These are phyloP conservation scores for Gliomastix tumulicola DNA, from an alignment of 2,329 filamentous ascomycete genomes.

Conservation along the genomic window DNA sequence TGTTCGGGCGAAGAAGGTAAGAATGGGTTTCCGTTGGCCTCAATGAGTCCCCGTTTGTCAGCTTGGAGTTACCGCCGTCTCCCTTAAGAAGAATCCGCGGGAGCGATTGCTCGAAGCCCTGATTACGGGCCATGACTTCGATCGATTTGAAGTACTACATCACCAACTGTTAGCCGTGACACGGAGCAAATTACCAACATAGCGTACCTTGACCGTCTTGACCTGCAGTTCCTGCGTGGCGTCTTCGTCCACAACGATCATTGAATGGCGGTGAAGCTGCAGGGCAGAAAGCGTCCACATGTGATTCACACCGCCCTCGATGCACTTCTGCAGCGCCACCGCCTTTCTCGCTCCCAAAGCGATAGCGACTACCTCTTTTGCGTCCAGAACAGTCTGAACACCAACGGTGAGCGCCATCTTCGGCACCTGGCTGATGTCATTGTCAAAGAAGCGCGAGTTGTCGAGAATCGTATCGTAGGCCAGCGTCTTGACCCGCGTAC, in stretches of 20 bases:
- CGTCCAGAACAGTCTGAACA: slow-evolving; percentile 75
- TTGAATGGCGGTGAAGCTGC: slow-evolving; percentile 72
- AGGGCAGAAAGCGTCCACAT: slow-evolving; percentile 85
- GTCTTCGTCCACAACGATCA: slow-evolving; percentile 80
- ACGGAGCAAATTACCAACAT: too few relatives aligned
- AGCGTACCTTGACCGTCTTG: slow-evolving; percentile 57
- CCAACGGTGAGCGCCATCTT: slow-evolving; percentile 80
- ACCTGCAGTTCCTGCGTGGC: slow-evolving; percentile 66
- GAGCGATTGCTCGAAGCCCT: slow-evolving; percentile 51
- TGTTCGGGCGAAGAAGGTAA: not conserved
- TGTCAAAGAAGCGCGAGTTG: slow-evolving; percentile 77
- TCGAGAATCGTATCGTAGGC: slow-evolving; percentile 82
- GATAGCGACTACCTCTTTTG: slow-evolving; percentile 75
- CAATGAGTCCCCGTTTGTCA: too few relatives aligned
- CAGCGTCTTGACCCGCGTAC: slow-evolving; percentile 79
- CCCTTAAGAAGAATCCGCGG: slow-evolving; percentile 16
- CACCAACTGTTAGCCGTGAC: not conserved
- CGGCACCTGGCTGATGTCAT: slow-evolving; percentile 67
- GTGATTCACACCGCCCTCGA: slow-evolving; percentile 79
- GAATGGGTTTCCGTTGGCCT: not conserved
- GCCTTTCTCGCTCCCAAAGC: slow-evolving; percentile 78
- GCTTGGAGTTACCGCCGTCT: too few relatives aligned
- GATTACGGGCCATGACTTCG: slow-evolving; percentile 52
- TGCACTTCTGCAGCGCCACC: slow-evolving; percentile 68
- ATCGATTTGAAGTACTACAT: slow-evolving; percentile 63